Base-by-base conservation (phyloP, 2,329 filamentous ascomycete genomes). In the Colletotrichum euphorbiae region DNA sequence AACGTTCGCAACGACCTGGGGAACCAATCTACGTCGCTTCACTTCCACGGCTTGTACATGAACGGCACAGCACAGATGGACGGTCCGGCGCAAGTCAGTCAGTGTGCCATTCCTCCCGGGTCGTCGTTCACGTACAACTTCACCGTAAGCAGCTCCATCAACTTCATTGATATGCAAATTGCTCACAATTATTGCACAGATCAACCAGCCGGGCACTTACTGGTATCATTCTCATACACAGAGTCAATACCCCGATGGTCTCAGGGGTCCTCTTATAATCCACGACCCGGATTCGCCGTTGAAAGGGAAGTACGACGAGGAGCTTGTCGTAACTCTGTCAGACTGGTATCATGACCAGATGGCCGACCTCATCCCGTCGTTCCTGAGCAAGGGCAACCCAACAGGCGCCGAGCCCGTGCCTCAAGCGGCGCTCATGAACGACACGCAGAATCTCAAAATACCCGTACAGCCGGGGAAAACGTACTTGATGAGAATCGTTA, bases 171-270 rank as follows among this genome's bases (percentile, higher is more conserved):
- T 40, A 17, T 7, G 11, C 11, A 38, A 43, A 38, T 24, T 12
- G 19, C 33, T 19, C 33, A 21, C 62, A 61, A 24, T 66, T 43
- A n/a, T 9, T 48, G 7, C 56, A 69, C 70, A 85, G 90, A 77
- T 85, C 62, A 75, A 88, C 55, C 90, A 93, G 80, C 84, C 89
- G 0, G 92, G 91, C 31, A 92, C 91, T 1, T 94, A 93, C 77
- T 94, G 91, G 92, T 94, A 94, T 72, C 91, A 93, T 75, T 91
- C 89, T 4, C 91, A 93, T 74, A 84, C 84, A 21, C 82, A 84
- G 69, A 89, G 85, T 24, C 90, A 92, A 75, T 93, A 92, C 70
- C 90, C 90, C 2, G 91, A 93, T 75, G 91, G 91, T 11, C 81
- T 92, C 6, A 84, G 90, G 21, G 89, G 85, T 0, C 84, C 90